Percentiles rank a stretch among this genome's conserved stretches.
These are phyloP conservation scores for Aspergillus heteromorphus DNA, from an alignment of 495 filamentous ascomycete species.

Conservation along the genomic window DNA sequence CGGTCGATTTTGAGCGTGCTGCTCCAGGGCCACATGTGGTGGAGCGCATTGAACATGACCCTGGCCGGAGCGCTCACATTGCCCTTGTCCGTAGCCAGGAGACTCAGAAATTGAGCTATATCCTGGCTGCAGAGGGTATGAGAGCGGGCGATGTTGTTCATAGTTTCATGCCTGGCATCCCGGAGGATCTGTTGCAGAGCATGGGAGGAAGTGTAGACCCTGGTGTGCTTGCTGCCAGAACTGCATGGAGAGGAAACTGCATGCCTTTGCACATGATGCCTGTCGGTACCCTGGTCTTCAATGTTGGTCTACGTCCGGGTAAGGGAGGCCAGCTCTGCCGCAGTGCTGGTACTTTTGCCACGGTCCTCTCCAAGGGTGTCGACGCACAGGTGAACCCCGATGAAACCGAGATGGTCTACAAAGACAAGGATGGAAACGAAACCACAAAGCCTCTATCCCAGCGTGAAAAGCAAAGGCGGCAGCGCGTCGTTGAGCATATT, in stretches of 20 bases:
- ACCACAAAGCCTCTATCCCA: constrained; percentile 28
- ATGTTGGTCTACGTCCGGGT: constrained; percentile 68
- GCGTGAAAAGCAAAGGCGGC: constrained; percentile 42
- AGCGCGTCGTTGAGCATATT: constrained; percentile 60
- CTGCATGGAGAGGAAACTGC: constrained; percentile 92
- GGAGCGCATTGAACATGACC: constrained; percentile 93
- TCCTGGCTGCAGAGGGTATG: constrained; percentile 89
- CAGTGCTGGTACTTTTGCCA: constrained; percentile 86
- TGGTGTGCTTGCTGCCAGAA: constrained; percentile 90
- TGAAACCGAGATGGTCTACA: constrained; percentile 14
- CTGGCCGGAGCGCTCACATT: constrained; percentile 88
- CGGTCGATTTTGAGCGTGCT: constrained; percentile 76
- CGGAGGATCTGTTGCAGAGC: constrained; percentile 71
- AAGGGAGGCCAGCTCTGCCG: constrained; percentile 85
- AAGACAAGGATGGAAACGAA: constrained; percentile 15
- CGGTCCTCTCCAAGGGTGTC: constrained; percentile 79
- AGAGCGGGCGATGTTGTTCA: constrained; percentile 85
- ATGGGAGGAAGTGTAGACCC: constrained; percentile 92
- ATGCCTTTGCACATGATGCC: constrained; percentile 92
- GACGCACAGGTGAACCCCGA: constrained; percentile 40
- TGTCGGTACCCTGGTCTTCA: constrained; percentile 83
- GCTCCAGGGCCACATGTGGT: constrained; percentile 75
- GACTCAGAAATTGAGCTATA: constrained; percentile 61
- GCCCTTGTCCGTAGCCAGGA: constrained; percentile 69
- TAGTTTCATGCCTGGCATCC: constrained; percentile 85